Percentiles rank a stretch among this genome's conserved stretches.
These are phyloP conservation scores for Parachaetomium inaequale DNA, from an alignment of 495 filamentous ascomycete species.

Conservation along the genomic window DNA sequence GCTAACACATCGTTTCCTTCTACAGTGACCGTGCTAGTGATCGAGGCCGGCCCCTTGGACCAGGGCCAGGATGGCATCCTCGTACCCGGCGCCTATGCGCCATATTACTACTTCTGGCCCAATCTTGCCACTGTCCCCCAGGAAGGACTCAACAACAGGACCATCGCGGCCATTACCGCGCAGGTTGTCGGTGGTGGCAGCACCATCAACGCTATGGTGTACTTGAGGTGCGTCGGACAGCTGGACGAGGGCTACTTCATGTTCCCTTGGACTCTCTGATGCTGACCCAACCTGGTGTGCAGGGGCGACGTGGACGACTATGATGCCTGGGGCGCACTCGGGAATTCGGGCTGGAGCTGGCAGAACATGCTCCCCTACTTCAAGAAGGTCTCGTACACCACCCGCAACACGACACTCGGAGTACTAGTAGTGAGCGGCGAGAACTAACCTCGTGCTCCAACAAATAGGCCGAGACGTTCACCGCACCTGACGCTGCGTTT, in stretches of 20 bases:
- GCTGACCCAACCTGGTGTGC: background rate
- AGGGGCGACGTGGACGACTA: constrained; percentile 48
- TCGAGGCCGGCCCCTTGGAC: constrained; percentile 43
- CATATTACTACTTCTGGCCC: constrained; percentile 31
- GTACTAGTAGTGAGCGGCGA: background rate
- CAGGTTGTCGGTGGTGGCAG: constrained; percentile 44
- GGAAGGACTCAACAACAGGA: constrained; percentile 27
- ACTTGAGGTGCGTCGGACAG: constrained; percentile 25
- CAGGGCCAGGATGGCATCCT: constrained; percentile 28
- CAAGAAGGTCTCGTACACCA: constrained; percentile 38
- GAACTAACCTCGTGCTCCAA: background rate
- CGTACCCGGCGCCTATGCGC: constrained; percentile 27
- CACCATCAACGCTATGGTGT: constrained; percentile 45
- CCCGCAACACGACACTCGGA: background rate
- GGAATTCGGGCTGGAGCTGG: constrained; percentile 63
- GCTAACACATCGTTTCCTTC: constrained; percentile 3
- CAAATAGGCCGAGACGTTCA: constrained; percentile 31
- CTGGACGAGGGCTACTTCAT: background rate
- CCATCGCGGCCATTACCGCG: constrained; percentile 21
- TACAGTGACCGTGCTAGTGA: constrained; percentile 39
- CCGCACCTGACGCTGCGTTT: constrained; percentile 20
- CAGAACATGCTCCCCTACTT: constrained; percentile 58
- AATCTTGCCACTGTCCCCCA: constrained; percentile 24
- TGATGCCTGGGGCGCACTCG: constrained; percentile 56
- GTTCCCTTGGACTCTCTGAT: background rate